phyloP scores from a whole-genome alignment of 371 early-diverging fungal species.

The Mortierella sp. region DNA sequence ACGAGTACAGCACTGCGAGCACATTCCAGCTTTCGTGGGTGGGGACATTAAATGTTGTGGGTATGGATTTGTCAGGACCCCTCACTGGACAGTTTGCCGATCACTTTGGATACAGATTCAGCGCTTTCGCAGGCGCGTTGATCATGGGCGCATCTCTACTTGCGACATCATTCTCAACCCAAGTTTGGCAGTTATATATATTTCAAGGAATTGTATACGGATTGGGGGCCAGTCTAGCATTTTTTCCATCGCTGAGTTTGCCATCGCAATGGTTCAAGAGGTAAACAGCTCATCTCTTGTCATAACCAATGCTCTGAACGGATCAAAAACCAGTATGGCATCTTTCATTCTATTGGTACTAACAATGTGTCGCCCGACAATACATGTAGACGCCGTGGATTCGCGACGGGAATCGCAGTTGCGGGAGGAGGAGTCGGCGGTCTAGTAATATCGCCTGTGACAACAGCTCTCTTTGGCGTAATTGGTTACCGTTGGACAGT shows the following conservation, averaged over 20 bases:
- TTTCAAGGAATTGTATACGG: conserved; percentile 82
- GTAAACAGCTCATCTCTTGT: conserved; percentile 7
- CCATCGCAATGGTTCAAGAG: conserved; percentile 79
- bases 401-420: conserved; percentile 82
- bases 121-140: conserved; percentile 66
- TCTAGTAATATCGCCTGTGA: conserved; percentile 63
- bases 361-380: too few species aligned
- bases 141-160: conserved; percentile 43
- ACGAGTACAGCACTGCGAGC: conserved; percentile 34
- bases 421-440: conserved; percentile 77
- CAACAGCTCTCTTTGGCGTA: conserved; percentile 56
- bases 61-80: conserved; percentile 63
- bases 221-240: conserved; percentile 67
- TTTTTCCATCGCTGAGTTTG: conserved; percentile 73
- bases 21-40: conserved; percentile 62
- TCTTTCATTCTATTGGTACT: too few species aligned
- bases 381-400: conserved; percentile 63
- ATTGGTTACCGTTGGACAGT: conserved; percentile 49
- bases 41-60: conserved; percentile 63
- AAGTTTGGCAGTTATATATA: conserved; percentile 71
- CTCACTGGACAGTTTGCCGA: conserved; percentile 74
- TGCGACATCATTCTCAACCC: conserved; percentile 45
- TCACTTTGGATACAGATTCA: conserved; percentile 67
- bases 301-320: too few species aligned
- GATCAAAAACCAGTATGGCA: too few species aligned